Evolutionary conservation across 768 basidiomycete species (phyloP), one percentile per base, ranked within the genome.

Genomic region (Kwoniella mangroviensis): DNA sequence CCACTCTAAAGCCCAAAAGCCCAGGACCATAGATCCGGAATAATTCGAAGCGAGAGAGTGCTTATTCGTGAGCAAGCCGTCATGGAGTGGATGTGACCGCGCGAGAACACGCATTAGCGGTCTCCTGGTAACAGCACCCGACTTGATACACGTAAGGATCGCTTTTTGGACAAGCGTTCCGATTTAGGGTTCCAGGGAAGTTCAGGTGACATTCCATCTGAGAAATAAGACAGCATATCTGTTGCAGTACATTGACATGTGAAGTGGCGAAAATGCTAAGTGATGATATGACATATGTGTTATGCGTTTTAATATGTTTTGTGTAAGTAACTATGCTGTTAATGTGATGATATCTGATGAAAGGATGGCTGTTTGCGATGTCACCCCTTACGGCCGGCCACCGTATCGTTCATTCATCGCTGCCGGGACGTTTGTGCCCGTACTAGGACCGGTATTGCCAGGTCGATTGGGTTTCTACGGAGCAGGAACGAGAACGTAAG

Each of bases 401-500:
- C 55, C 63, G 56, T 51, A 59, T 43, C 63, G 63, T 57, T 70
- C 54, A 51, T 65, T 68, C 41, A 68, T 62, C 1, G 69, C 64
- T 6, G 69, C 69, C 10, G 58, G 69, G 11, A 68, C 59, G 24
- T 68, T 68, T 12, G 67, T 10, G 54, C 42, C 57, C 15, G 63
- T n/a, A 60, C 63, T 57, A 9, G 66, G 34, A 56, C 55, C 45
- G 10, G 67, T 11, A 40, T 54, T 61, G 13, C 59, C 56, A 15
- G 67, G 41, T 61, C 40, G 28, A 53, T 59, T 61, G 9, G 65
- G 65, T 63, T 68, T 72, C 70, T 72, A 41, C 17, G 34, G 34
- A 34, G 34, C 34, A 34, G 34, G 26, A 45, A 12, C 19, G 40
- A 53, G 11, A 17, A 24, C 58, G 34, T 24, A 51, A 45, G 11